Evolutionary conservation across 169 alveolate species (phyloP).

Genomic region (Ichthyophthirius multifiliis): DNA sequence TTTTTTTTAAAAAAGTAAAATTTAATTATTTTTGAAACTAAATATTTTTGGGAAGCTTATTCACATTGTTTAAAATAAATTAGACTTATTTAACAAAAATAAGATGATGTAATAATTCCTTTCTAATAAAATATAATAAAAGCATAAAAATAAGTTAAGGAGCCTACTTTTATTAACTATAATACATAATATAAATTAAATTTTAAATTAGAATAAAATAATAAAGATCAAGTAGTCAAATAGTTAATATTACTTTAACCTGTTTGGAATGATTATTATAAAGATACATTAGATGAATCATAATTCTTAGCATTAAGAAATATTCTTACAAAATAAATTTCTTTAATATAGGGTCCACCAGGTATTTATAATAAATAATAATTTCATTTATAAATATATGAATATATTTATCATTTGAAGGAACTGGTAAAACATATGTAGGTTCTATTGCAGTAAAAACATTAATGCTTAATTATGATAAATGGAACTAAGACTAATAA

Average conservation of each 20-base stretch:
- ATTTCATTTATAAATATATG: conserved; percentile 29
- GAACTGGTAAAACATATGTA: not conserved
- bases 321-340: not conserved
- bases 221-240: not conserved
- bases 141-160: not conserved
- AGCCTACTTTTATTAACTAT: conserved; percentile 8
- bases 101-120: conserved; percentile 33
- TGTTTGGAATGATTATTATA: not conserved
- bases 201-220: not conserved
- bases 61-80: not conserved
- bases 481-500: not conserved
- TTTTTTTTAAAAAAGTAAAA: not conserved
- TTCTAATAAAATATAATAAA: conserved; percentile 38
- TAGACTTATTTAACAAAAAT: conserved; percentile 9
- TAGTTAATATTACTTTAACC: not conserved
- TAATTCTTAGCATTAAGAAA: conserved; percentile 43
- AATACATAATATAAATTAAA: not conserved
- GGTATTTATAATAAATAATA: conserved; percentile 67
- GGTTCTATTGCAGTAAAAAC: not conserved
- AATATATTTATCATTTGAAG: not conserved
- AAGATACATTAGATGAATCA: conserved; percentile 43
- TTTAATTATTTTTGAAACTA: not conserved
- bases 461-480: not conserved
- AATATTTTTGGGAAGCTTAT: not conserved
- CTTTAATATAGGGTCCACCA: conserved; percentile 65